These are phyloP conservation scores for Haplosporangium gracile DNA, from an alignment of 192 early-diverging fungal genomes.

Conservation along the genomic window DNA sequence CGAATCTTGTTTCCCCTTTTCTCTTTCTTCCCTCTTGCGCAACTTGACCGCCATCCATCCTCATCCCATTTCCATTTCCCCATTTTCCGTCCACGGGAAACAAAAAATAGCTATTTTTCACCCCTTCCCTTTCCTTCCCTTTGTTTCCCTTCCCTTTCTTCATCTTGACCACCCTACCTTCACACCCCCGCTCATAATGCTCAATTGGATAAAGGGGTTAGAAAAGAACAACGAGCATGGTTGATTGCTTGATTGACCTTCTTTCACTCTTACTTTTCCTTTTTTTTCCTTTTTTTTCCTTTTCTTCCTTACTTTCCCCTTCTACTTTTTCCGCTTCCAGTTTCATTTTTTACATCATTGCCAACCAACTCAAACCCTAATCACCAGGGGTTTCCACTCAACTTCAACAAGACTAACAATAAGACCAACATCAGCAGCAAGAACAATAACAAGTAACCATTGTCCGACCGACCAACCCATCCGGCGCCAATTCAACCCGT, in stretches of 20 bases:
- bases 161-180: background rate
- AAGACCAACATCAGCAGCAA: background rate
- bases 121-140: background rate
- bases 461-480: background rate
- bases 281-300: background rate
- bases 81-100: constrained; percentile 12
- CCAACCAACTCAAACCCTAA: background rate
- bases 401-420: background rate
- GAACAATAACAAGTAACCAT: background rate
- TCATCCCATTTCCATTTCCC: constrained; percentile 4
- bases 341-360: background rate
- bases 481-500: background rate
- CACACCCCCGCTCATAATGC: background rate
- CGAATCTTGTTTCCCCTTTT: background rate
- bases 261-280: background rate
- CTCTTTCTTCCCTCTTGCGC: background rate
- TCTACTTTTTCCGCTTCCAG: background rate
- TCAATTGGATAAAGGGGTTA: background rate
- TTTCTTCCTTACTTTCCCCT: background rate
- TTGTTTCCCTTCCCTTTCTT: background rate
- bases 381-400: background rate
- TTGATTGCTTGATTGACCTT: background rate
- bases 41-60: background rate
- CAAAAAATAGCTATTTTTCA: constrained; percentile 8
- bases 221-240: constrained; percentile 4